Conservation (phyloP, 1,139 yeast species). For the Zygoascus meyerae region DNA sequence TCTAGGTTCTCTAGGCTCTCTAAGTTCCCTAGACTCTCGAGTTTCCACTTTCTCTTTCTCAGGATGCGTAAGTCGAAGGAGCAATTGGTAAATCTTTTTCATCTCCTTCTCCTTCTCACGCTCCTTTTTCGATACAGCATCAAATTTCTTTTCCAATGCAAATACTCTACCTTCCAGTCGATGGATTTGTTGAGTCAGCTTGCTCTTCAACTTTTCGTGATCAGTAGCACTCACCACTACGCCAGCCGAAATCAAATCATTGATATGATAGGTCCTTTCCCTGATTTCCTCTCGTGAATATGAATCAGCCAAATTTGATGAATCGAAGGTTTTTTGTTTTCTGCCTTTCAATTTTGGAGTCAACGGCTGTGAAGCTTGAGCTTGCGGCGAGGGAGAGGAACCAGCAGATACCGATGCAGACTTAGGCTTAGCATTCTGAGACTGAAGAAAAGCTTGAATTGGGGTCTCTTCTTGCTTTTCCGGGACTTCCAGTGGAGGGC, state of each 20-base stretch:
- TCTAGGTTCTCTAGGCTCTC: not conserved
- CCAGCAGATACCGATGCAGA: too few relatives aligned
- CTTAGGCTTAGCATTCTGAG: too few relatives aligned
- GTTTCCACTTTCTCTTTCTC: not conserved
- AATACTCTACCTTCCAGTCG: constrained; percentile 14
- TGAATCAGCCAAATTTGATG: constrained; percentile 11
- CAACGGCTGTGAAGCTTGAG: too few relatives aligned
- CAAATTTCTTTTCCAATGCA: constrained; percentile 12
- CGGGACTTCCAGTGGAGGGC: too few relatives aligned
- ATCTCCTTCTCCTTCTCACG: not conserved
- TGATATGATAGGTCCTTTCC: constrained; percentile 14
- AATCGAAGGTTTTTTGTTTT: too few relatives aligned
- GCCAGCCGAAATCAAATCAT: constrained; percentile 18
- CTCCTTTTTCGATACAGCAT: not conserved
- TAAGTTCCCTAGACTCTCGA: not conserved
- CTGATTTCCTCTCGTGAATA: constrained; percentile 15
- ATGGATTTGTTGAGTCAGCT: constrained; percentile 11
- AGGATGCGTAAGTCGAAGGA: not conserved
- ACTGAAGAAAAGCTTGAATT: too few relatives aligned
- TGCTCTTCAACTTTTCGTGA: constrained; percentile 13
- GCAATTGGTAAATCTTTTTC: too few relatives aligned
- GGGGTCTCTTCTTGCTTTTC: too few relatives aligned
- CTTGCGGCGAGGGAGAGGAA: too few relatives aligned
- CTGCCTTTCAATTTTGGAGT: too few relatives aligned
- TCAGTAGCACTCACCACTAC: constrained; percentile 18